A percentile compares a stretch with the other conserved stretches of the same genome.
Conservation (phyloP, 202 grass and related monocot genomes). For the Bolboschoenoplectus hybrid region DNA sequence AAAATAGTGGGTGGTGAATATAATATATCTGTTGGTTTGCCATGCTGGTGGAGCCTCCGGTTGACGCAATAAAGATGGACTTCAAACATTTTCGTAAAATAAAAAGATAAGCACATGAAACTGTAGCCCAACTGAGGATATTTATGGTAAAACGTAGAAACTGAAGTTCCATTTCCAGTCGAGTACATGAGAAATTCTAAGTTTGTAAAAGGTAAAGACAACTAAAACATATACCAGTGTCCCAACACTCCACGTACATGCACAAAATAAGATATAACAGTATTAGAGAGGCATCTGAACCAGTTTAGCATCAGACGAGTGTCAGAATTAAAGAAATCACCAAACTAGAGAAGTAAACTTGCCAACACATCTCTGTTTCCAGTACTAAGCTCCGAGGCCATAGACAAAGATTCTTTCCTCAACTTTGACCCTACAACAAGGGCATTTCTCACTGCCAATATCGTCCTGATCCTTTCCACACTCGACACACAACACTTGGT, state of each 20-base stretch:
- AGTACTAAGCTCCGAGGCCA: conserved; percentile 51
- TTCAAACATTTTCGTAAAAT: no score
- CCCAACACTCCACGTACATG: conserved; percentile 21
- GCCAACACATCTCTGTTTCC: background rate
- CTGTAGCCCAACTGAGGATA: no score
- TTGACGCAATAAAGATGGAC: no score
- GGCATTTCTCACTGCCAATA: conserved; percentile 53
- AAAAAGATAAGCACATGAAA: no score
- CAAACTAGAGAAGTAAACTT: background rate
- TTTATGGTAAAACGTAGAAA: no score
- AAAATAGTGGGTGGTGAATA: no score
- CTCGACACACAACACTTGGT: conserved; percentile 61
- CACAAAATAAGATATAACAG: background rate
- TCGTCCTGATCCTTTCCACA: conserved; percentile 73
- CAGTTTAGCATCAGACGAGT: background rate
- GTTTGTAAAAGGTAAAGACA: background rate
- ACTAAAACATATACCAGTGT: background rate
- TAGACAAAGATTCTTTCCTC: conserved; percentile 79
- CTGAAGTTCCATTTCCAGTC: no score
- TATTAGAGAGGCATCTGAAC: conserved; percentile 43
- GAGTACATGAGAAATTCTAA: no score
- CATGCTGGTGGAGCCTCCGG: no score
- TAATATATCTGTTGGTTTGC: no score
- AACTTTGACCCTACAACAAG: conserved; percentile 62
- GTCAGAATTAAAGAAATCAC: background rate